phyloP scores from a whole-genome alignment of 495 filamentous ascomycete genomes.

The Penicillium herquei region DNA sequence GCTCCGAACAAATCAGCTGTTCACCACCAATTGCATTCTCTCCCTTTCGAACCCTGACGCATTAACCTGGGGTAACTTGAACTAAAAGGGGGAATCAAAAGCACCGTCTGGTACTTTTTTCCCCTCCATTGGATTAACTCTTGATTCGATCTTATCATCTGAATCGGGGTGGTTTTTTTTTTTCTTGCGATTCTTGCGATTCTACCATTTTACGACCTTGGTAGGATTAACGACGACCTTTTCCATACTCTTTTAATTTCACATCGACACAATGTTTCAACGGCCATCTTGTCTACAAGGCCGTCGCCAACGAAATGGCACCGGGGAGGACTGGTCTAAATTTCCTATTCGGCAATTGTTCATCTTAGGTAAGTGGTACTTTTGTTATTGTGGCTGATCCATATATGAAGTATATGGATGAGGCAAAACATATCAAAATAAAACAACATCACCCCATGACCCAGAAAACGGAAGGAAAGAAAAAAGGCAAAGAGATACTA shows the following conservation, averaged over 20 bases:
- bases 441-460: background rate
- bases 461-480: background rate
- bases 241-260: no score
- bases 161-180: conserved; percentile 17
- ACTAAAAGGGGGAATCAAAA: conserved; percentile 21
- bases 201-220: background rate
- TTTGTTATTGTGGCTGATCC: conserved; percentile 20
- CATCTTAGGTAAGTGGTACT: conserved; percentile 61
- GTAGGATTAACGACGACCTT: background rate
- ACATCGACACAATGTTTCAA: conserved; percentile 36
- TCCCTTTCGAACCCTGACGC: conserved; percentile 18
- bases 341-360: conserved; percentile 65
- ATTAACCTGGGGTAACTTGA: conserved; percentile 28
- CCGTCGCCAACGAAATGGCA: conserved; percentile 32
- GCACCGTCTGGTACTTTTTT: conserved; percentile 26
- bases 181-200: background rate
- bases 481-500: background rate
- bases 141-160: conserved; percentile 2
- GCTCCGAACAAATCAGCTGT: conserved; percentile 13
- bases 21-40: conserved; percentile 26
- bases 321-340: conserved; percentile 32
- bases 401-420: background rate
- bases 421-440: background rate
- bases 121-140: background rate
- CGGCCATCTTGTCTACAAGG: conserved; percentile 37